Evolutionary conservation across 116 monocot genomes (phyloP).

Genomic region (Trichopus zeylanicus): DNA sequence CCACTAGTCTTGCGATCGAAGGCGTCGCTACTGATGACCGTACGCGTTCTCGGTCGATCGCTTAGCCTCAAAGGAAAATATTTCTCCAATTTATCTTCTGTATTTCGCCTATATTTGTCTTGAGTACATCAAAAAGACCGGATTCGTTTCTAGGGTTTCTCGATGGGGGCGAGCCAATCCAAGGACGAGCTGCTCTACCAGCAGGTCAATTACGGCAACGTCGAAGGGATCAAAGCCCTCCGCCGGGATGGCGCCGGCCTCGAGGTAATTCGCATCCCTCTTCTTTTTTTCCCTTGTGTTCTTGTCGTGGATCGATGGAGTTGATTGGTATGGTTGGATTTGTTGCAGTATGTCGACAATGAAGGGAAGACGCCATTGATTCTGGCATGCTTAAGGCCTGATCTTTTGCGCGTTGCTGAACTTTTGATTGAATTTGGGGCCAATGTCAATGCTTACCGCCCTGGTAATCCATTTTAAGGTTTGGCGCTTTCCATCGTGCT

Average conservation of each 20-base stretch:
- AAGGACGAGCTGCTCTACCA: conserved; percentile 76
- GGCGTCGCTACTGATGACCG: too few species aligned
- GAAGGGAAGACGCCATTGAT: conserved; percentile 94
- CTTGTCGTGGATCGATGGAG: not conserved
- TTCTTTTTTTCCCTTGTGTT: conserved; percentile 1
- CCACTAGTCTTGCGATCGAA: too few species aligned
- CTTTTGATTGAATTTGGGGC: conserved; percentile 74
- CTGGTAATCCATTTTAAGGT: conserved; percentile 32
- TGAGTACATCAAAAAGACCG: too few species aligned
- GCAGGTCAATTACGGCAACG: conserved; percentile 62
- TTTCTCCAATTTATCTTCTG: too few species aligned
- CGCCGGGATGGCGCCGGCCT: conserved; percentile 56
- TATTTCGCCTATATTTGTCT: too few species aligned
- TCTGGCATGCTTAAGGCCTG: conserved; percentile 55
- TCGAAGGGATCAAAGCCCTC: conserved; percentile 54
- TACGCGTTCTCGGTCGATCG: too few species aligned
- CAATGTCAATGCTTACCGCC: conserved; percentile 84
- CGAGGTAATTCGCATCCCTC: conserved; percentile 31
- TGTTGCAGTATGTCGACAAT: conserved; percentile 70
- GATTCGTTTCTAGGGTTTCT: not conserved
- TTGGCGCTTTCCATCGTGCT: not conserved
- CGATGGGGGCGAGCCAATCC: conserved; percentile 23
- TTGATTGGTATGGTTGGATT: not conserved
- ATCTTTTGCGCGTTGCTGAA: conserved; percentile 52
- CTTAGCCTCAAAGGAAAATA: too few species aligned